These are phyloP conservation scores for Litchi chinensis DNA, from an alignment of 345 rosid genomes.

Conservation along the genomic window DNA sequence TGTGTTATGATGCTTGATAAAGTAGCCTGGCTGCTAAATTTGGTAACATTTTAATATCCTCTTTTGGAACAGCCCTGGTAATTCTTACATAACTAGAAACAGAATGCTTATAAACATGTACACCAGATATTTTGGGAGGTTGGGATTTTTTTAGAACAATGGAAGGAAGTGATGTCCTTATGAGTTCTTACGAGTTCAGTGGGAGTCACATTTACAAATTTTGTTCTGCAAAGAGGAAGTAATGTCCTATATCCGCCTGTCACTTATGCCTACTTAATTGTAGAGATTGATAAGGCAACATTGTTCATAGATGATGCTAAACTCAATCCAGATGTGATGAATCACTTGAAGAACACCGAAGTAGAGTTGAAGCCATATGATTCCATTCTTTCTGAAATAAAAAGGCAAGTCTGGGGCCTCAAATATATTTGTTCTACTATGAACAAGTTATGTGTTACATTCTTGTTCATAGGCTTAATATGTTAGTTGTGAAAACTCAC, in stretches of 20 bases:
- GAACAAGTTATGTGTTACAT: neutral
- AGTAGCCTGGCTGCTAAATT: conserved; percentile 44
- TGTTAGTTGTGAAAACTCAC: conserved; percentile 1
- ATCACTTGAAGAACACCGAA: conserved; percentile 71
- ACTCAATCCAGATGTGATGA: conserved; percentile 69
- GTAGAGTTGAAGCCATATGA: conserved; percentile 70
- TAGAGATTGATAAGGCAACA: conserved; percentile 67
- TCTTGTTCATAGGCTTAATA: neutral
- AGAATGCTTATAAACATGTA: neutral
- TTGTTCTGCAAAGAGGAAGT: conserved; percentile 77
- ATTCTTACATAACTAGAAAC: neutral
- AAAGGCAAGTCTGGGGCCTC: conserved; percentile 48
- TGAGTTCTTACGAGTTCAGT: neutral
- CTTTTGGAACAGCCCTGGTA: neutral
- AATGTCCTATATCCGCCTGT: conserved; percentile 99
- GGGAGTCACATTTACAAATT: neutral
- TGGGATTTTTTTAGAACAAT: neutral
- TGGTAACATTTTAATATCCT: conserved; percentile 49
- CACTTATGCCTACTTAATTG: conserved; percentile 82
- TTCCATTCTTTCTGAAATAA: conserved; percentile 74
- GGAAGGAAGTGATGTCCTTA: neutral
- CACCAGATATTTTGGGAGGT: conserved; percentile 21
- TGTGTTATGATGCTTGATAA: conserved; percentile 91
- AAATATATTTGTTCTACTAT: conserved; percentile 1
- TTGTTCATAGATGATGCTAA: conserved; percentile 71